phyloP scores from a whole-genome alignment of 176 grass and related monocot species.

The Raddia distichophylla region DNA sequence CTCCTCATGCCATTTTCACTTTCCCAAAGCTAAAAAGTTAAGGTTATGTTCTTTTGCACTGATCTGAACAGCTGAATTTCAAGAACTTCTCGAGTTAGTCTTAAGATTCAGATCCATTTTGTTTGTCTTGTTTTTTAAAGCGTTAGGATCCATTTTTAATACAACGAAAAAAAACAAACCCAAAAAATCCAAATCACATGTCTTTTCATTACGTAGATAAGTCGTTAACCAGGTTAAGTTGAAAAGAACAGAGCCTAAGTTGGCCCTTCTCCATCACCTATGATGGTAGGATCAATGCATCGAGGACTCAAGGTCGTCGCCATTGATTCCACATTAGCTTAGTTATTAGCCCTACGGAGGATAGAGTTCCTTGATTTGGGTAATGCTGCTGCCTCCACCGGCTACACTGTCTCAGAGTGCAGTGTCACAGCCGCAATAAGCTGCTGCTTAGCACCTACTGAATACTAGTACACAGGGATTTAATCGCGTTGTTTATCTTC shows the following conservation, averaged over 20 bases:
- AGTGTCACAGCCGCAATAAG: conserved; percentile 40
- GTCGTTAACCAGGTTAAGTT: not conserved
- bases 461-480: not conserved
- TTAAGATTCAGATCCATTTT: too few species aligned
- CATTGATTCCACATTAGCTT: not conserved
- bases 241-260: too few species aligned
- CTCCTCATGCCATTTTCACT: not conserved
- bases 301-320: conserved; percentile 11
- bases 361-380: conserved; percentile 48
- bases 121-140: too few species aligned
- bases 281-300: not conserved
- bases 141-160: too few species aligned
- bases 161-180: too few species aligned
- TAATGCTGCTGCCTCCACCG: conserved; percentile 41
- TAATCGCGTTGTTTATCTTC: conserved; percentile 33
- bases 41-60: too few species aligned
- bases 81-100: too few species aligned
- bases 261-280: not conserved
- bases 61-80: too few species aligned
- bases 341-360: not conserved
- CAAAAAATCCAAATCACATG: too few species aligned
- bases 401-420: conserved; percentile 44
- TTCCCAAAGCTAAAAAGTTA: not conserved
- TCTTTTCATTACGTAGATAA: too few species aligned
- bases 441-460: conserved; percentile 39